Conservation (phyloP, 768 basidiomycete species). For the Tricholomella constricta region DNA sequence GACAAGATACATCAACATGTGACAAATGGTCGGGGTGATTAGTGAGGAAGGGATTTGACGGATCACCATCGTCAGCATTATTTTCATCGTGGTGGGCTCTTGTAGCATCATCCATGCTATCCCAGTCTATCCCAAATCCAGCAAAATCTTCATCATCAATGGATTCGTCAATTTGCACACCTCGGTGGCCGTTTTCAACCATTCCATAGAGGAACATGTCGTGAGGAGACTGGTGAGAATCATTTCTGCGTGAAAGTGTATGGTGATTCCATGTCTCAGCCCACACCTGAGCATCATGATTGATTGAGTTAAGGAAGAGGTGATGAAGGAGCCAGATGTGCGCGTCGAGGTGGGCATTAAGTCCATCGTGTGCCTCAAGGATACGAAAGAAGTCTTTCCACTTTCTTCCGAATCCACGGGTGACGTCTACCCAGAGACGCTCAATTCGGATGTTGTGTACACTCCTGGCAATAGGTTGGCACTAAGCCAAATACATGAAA, state of each 20-base stretch:
- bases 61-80: constrained; percentile 9
- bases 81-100: constrained; percentile 13
- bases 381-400: constrained; percentile 40
- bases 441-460: constrained; percentile 44
- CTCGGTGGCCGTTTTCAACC: constrained; percentile 29
- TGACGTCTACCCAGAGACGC: constrained; percentile 41
- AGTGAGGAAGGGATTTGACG: not conserved
- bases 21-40: not conserved
- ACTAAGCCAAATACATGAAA: not conserved
- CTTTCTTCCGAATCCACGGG: constrained; percentile 31
- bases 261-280: constrained; percentile 38
- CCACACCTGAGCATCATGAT: constrained; percentile 34
- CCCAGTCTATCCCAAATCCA: constrained; percentile 30
- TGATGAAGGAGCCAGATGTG: constrained; percentile 38
- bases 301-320: constrained; percentile 28
- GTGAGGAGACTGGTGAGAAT: constrained; percentile 19
- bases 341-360: constrained; percentile 23
- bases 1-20: not conserved
- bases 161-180: constrained; percentile 20
- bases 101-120: constrained; percentile 14
- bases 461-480: constrained; percentile 27
- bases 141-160: constrained; percentile 13
- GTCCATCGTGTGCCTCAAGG: constrained; percentile 30
- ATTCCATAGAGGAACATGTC: constrained; percentile 36
- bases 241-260: constrained; percentile 19